Evolutionary conservation across 2,329 filamentous ascomycete species (phyloP).

Genomic region (Thielaviopsis musarum): DNA sequence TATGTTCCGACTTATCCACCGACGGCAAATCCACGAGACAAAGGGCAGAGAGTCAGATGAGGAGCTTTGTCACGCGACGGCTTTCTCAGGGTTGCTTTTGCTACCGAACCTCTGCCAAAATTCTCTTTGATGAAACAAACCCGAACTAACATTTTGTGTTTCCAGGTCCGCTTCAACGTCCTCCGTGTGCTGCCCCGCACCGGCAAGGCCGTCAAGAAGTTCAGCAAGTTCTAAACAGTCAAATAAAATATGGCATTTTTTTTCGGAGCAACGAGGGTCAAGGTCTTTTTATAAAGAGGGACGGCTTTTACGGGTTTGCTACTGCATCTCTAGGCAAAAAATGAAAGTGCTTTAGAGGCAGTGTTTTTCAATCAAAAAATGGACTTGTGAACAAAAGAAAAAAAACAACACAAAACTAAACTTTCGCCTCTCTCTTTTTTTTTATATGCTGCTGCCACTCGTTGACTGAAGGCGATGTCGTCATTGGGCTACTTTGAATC

Average conservation of each 20-base stretch:
- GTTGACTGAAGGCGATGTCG: not conserved
- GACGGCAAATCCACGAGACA: not conserved
- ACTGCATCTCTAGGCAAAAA: slow-evolving; percentile 11
- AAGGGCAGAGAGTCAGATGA: not conserved
- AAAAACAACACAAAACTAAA: slow-evolving; percentile 7
- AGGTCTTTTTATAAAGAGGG: slow-evolving; percentile 22
- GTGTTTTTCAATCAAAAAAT: slow-evolving; percentile 12
- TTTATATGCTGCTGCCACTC: not conserved
- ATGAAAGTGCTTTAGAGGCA: slow-evolving; percentile 11
- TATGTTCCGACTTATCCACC: slow-evolving; percentile 35
- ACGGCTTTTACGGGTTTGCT: slow-evolving; percentile 14
- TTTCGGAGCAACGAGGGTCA: slow-evolving; percentile 26
- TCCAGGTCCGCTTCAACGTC: slow-evolving; percentile 95
- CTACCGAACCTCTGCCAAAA: not conserved
- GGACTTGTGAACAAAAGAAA: slow-evolving; percentile 12
- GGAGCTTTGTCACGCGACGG: not conserved
- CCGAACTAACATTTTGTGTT: slow-evolving; percentile 5
- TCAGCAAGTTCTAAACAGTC: slow-evolving; percentile 84
- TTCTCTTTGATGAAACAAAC: not conserved
- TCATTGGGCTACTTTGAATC: not conserved
- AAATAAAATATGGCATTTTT: slow-evolving; percentile 30
- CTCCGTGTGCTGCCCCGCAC: slow-evolving; percentile 95
- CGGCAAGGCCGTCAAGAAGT: slow-evolving; percentile 93
- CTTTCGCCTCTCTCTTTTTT: not conserved
- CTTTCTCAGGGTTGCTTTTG: not conserved